These are phyloP conservation scores for Kodamaea sp. DNA, from an alignment of 1,139 yeast species.

Conservation along the genomic window DNA sequence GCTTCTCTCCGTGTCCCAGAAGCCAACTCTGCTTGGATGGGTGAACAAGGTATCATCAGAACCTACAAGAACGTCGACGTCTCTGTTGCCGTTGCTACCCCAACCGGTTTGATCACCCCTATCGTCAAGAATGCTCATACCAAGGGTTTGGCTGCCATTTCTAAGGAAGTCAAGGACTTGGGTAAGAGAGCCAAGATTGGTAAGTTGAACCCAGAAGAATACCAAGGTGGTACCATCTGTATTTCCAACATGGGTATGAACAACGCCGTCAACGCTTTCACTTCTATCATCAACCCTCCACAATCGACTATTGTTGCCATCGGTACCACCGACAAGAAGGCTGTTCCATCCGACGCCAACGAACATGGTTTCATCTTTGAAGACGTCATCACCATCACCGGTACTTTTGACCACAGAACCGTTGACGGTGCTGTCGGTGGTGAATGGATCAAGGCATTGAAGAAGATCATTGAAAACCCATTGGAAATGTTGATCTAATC, in stretches of 20 bases:
- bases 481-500: constrained; percentile 78
- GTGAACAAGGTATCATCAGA: constrained; percentile 84
- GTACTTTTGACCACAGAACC: constrained; percentile 96
- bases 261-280: constrained; percentile 85
- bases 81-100: constrained; percentile 98
- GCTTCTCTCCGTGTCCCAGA: constrained; percentile 91
- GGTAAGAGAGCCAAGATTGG: constrained; percentile 96
- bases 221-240: constrained; percentile 98
- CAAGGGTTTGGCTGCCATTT: constrained; percentile 81
- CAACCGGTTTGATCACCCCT: constrained; percentile 95
- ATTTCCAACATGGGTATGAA: constrained; percentile 99
- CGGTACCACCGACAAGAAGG: constrained; percentile 89
- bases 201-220: constrained; percentile 91
- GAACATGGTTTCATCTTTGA: constrained; percentile 92
- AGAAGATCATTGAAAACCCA: constrained; percentile 91
- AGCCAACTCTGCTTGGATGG: constrained; percentile 93
- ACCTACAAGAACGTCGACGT: constrained; percentile 90
- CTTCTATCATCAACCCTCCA: constrained; percentile 97
- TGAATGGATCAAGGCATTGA: constrained; percentile 91
- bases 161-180: constrained; percentile 81
- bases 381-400: constrained; percentile 86
- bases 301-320: constrained; percentile 92
- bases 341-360: constrained; percentile 87
- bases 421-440: constrained; percentile 98
- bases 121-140: constrained; percentile 83